phyloP scores from a whole-genome alignment of 352 stramenopile species.

The Phytophthora litchii region DNA sequence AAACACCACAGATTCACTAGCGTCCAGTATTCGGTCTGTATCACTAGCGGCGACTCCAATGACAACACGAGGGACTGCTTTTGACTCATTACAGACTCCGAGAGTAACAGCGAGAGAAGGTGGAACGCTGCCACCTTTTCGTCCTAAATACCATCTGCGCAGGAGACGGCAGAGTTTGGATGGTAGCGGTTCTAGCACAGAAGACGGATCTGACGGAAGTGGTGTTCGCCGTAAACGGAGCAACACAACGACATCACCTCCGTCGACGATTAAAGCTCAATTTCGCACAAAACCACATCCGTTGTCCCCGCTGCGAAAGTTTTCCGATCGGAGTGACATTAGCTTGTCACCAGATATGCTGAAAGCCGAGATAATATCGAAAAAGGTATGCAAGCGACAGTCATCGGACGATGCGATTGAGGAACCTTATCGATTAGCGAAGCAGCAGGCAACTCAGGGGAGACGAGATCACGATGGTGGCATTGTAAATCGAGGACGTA shows the following conservation, averaged over 20 bases:
- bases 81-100: slow-evolving; percentile 9
- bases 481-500: slow-evolving; percentile 11
- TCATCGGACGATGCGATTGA: slow-evolving; percentile 48
- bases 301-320: slow-evolving; percentile 27
- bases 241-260: slow-evolving; percentile 48
- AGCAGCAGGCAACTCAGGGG: slow-evolving; percentile 47
- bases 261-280: slow-evolving; percentile 15
- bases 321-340: slow-evolving; percentile 28
- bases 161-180: slow-evolving; percentile 56
- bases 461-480: slow-evolving; percentile 17
- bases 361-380: slow-evolving; percentile 33
- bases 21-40: slow-evolving; percentile 58
- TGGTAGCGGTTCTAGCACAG: slow-evolving; percentile 67
- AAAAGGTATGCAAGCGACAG: slow-evolving; percentile 60
- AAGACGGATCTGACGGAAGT: slow-evolving; percentile 59
- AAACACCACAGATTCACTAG: slow-evolving; percentile 51
- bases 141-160: slow-evolving; percentile 41
- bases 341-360: slow-evolving; percentile 24
- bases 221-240: slow-evolving; percentile 68
- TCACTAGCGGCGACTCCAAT: slow-evolving; percentile 42
- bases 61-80: slow-evolving; percentile 7
- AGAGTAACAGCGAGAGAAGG: slow-evolving; percentile 16
- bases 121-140: slow-evolving; percentile 4
- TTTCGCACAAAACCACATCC: background rate
- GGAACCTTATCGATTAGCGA: slow-evolving; percentile 36